phyloP scores from a whole-genome alignment of 768 basidiomycete species.

The Hypholoma fasciculare region DNA sequence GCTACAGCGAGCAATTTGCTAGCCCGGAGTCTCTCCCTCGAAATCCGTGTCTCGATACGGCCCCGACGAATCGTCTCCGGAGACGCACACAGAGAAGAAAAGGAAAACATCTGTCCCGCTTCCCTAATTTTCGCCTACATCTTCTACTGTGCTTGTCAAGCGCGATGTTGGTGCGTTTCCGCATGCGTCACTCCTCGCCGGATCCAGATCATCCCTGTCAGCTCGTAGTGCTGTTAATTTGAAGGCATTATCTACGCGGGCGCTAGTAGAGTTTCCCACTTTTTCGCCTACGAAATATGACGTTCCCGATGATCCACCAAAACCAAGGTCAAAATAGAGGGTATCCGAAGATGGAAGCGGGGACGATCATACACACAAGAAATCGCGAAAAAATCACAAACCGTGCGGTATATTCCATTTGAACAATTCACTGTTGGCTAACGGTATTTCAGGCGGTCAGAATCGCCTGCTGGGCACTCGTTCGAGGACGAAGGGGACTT shows the following conservation, averaged over 20 bases:
- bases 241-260: not conserved
- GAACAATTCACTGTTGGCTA: not conserved
- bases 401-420: constrained; percentile 5
- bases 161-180: not conserved
- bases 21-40: not conserved
- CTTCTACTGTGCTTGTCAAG: not conserved
- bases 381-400: constrained; percentile 26
- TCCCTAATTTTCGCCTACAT: not conserved
- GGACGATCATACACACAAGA: constrained; percentile 28
- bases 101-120: constrained; percentile 1
- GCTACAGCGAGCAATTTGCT: not conserved
- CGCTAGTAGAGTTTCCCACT: constrained; percentile 17
- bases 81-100: constrained; percentile 2
- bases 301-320: not conserved
- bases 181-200: constrained; percentile 6
- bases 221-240: not conserved
- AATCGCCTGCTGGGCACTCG: constrained; percentile 6
- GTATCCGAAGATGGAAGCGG: constrained; percentile 27
- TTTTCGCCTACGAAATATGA: constrained; percentile 8
- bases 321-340: constrained; percentile 16
- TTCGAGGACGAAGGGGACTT: constrained; percentile 40
- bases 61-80: constrained; percentile 1
- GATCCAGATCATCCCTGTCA: not conserved
- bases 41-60: constrained; percentile 4
- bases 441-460: constrained; percentile 5